These are phyloP conservation scores for Backusella psychrophila DNA, from an alignment of 192 early-diverging fungal species.

Conservation along the genomic window DNA sequence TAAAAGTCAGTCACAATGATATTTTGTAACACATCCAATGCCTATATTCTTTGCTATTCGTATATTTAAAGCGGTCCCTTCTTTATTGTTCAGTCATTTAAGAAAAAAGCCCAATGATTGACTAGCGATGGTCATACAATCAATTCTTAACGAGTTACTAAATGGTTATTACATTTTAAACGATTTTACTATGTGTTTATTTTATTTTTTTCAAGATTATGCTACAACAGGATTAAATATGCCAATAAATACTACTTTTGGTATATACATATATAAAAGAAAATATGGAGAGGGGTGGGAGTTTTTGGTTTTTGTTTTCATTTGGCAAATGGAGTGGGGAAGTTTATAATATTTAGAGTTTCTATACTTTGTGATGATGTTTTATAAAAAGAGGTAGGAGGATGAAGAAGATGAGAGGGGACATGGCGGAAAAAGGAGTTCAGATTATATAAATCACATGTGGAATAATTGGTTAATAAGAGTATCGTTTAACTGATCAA, in stretches of 20 bases:
- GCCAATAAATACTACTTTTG: constrained; percentile 1
- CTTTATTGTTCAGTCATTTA: too few species aligned
- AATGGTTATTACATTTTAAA: neutral
- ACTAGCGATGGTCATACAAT: too few species aligned
- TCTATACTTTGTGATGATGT: neutral
- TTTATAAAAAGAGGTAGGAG: neutral
- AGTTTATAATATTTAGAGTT: neutral
- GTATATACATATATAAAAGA: constrained; percentile 1
- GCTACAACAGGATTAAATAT: constrained; percentile 1
- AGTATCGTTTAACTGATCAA: constrained; percentile 2
- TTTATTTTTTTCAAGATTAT: neutral
- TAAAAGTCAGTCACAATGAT: neutral
- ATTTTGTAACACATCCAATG: too few species aligned
- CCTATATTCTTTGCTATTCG: too few species aligned
- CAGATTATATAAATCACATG: constrained; percentile 1
- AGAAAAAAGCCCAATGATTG: too few species aligned
- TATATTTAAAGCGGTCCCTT: too few species aligned
- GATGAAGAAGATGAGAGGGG: neutral
- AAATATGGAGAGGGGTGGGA: neutral
- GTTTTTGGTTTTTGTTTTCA: neutral
- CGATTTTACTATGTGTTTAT: neutral
- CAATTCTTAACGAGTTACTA: too few species aligned
- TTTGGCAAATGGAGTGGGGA: neutral
- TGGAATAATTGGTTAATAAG: constrained; percentile 14
- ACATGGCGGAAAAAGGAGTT: neutral